Evolutionary conservation across 2,329 filamentous ascomycete genomes (phyloP), one percentile per base, ranked within the genome.

Genomic region (Malbranchea zuffiana): DNA sequence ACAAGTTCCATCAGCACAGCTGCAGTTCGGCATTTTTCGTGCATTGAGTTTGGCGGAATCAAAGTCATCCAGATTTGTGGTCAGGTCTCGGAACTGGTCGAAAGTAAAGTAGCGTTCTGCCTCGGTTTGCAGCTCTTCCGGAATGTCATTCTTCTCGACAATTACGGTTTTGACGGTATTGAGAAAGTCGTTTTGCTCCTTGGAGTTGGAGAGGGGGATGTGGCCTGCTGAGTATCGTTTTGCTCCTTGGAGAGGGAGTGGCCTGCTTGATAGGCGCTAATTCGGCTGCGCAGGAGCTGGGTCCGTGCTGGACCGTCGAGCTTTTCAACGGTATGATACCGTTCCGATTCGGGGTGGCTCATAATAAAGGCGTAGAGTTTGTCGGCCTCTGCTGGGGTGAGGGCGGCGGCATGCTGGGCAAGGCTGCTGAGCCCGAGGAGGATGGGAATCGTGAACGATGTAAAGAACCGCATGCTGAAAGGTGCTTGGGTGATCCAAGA

Each of bases 401-500:
- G 24, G 24, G 24, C 24, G 24, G 12, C 10, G 24, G 24, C 1
- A 12, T 10, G 24, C 10, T 11, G 24, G 24, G 12, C 12, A 12
- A 26, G 24, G 24, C 10, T 26, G 24, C 24, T 26, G 10, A 26
- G 24, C 3, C 24, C 24, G 3, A 26, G 24, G 24, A 26, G 24
- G 24, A 12, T 26, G 24, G 24, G 24, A 12, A 26, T 3, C 10
- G 24, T 1, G 24, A 26, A 12, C 10, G 24, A 1, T 25, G 25
- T 42, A 32, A 40, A 35, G 38, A 42, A 47, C 44, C 42, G 47
- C 45, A 44, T 47, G 48, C n/a, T n/a, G n/a, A n/a, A n/a, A n/a
- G n/a, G n/a, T n/a, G n/a, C n/a, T n/a, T n/a, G n/a, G n/a, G n/a
- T n/a, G n/a, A n/a, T n/a, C n/a, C n/a, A n/a, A n/a, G n/a, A n/a